phyloP scores from a whole-genome alignment of 495 filamentous ascomycete species.

The Penicillium manginii region DNA sequence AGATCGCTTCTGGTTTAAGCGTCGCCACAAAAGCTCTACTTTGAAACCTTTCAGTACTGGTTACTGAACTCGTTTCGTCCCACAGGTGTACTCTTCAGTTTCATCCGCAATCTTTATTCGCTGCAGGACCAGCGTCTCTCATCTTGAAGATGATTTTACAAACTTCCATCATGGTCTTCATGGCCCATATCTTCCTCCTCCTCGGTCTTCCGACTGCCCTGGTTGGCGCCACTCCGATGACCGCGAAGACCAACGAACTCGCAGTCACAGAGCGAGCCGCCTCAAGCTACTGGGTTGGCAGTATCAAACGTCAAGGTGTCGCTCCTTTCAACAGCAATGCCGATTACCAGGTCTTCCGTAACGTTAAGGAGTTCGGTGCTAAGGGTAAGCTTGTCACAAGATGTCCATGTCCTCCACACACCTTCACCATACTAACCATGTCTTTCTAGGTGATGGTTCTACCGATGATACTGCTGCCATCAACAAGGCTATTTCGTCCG shows the following conservation, averaged over 20 bases:
- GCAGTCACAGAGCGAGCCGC: slow-evolving; percentile 24
- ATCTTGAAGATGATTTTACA: slow-evolving; percentile 35
- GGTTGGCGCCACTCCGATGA: slow-evolving; percentile 47
- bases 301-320: slow-evolving; percentile 70
- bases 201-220: slow-evolving; percentile 41
- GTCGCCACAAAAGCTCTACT: slow-evolving; percentile 2
- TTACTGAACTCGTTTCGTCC: slow-evolving; percentile 34
- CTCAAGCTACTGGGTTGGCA: slow-evolving; percentile 72
- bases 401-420: not conserved
- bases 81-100: slow-evolving; percentile 12
- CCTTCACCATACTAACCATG: slow-evolving; percentile 23
- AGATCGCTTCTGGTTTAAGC: slow-evolving; percentile 24
- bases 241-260: slow-evolving; percentile 20
- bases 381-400: slow-evolving; percentile 48
- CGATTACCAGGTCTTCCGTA: slow-evolving; percentile 78
- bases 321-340: slow-evolving; percentile 63
- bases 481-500: slow-evolving; percentile 78
- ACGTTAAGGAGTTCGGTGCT: slow-evolving; percentile 84
- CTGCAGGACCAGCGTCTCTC: slow-evolving; percentile 43
- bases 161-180: slow-evolving; percentile 34
- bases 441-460: slow-evolving; percentile 63
- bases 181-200: slow-evolving; percentile 44
- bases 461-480: slow-evolving; percentile 91
- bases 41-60: slow-evolving; percentile 30
- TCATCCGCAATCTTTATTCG: slow-evolving; percentile 14